A percentile compares a stretch with the other conserved stretches of the same genome.
Evolutionary conservation across 306 rosid genomes (phyloP).

Genomic region (Boehmeria nivea): DNA sequence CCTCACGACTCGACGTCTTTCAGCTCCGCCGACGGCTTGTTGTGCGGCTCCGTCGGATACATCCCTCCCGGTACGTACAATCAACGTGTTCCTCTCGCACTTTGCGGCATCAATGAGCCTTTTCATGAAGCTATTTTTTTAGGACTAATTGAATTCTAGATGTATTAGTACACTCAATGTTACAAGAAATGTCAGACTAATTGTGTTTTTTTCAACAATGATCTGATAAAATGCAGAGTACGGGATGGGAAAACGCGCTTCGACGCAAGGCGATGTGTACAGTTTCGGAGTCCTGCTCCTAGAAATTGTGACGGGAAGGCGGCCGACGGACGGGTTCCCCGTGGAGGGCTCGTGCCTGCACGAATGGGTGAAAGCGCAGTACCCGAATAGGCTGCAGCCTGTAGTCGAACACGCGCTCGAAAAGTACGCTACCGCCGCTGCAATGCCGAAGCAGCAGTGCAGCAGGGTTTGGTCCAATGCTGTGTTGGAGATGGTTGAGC

Average conservation of each 20-base stretch:
- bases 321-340: conserved; percentile 63
- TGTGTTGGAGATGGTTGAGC: conserved; percentile 61
- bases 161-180: too few relatives aligned
- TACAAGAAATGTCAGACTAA: background rate
- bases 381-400: conserved; percentile 44
- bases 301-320: conserved; percentile 65
- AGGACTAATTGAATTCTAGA: background rate
- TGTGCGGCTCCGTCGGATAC: conserved; percentile 84
- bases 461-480: conserved; percentile 41
- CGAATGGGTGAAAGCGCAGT: conserved; percentile 72
- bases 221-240: conserved; percentile 46
- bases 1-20: conserved; percentile 35
- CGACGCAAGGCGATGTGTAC: conserved; percentile 75
- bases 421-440: conserved; percentile 30
- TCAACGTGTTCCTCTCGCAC: too few relatives aligned
- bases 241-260: conserved; percentile 73
- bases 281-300: conserved; percentile 73
- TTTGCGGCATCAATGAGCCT: too few relatives aligned
- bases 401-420: conserved; percentile 51
- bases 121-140: too few relatives aligned
- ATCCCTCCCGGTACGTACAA: conserved; percentile 78
- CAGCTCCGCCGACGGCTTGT: conserved; percentile 65
- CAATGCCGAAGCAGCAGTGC: conserved; percentile 25
- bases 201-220: background rate
- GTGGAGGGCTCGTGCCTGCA: conserved; percentile 73